Conservation (phyloP, 2,329 filamentous ascomycete genomes). For the Thelonectria olida region DNA sequence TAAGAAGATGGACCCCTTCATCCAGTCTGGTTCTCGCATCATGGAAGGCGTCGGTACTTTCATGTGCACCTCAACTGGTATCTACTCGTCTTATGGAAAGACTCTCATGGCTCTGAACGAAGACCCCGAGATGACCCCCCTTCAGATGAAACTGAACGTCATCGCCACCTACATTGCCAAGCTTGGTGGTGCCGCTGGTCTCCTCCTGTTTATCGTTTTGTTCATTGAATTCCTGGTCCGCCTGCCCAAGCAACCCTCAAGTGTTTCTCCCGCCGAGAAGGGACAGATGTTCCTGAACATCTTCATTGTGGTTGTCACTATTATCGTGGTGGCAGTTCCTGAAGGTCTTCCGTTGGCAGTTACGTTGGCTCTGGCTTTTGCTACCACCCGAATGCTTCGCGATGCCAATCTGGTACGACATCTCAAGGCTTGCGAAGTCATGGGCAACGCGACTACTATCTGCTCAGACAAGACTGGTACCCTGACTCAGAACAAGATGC, state of each 20-base stretch:
- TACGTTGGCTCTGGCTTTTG: constrained; percentile 80
- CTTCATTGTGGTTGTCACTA: constrained; percentile 81
- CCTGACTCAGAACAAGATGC: constrained; percentile 75
- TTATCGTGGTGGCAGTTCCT: constrained; percentile 82
- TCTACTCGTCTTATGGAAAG: constrained; percentile 79
- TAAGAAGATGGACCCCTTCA: constrained; percentile 82
- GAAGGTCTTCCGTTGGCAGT: constrained; percentile 81
- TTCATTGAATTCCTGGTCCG: constrained; percentile 85
- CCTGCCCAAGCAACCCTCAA: constrained; percentile 61
- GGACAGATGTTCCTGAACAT: constrained; percentile 81
- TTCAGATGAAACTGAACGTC: constrained; percentile 79
- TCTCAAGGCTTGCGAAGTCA: constrained; percentile 81
- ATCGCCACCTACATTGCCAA: constrained; percentile 83
- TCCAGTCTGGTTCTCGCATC: constrained; percentile 84
- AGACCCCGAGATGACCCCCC: constrained; percentile 77
- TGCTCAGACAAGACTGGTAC: constrained; percentile 76
- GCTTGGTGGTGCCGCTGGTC: constrained; percentile 78
- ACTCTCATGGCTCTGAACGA: constrained; percentile 79
- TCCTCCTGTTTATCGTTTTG: constrained; percentile 84
- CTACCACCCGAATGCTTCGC: constrained; percentile 79
- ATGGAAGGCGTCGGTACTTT: constrained; percentile 82
- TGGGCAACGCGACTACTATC: constrained; percentile 80
- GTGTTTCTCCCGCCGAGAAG: constrained; percentile 72
- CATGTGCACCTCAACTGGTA: constrained; percentile 76
- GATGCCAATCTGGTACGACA: constrained; percentile 82